Base-by-base conservation (phyloP, 2,329 filamentous ascomycete species). In the Fusarium pseudograminearum region DNA sequence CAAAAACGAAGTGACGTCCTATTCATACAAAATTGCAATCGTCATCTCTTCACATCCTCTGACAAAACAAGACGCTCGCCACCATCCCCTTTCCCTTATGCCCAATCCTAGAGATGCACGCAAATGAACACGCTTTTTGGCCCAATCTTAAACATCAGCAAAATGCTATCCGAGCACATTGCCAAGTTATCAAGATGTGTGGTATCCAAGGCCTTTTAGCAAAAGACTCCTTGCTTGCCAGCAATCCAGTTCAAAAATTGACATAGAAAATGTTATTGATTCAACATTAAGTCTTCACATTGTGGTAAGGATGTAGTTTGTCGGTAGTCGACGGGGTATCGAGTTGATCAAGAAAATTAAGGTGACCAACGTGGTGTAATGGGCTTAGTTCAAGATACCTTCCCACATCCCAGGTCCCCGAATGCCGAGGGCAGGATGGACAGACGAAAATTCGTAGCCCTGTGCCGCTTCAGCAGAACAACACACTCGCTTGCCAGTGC, bases 351-450 rank as follows among this genome's bases (percentile, higher is more conserved):
- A 36, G 55, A 52, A 41, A 42, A 61, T 62, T 61, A 67, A 53
- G 56, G 51, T 63, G 51, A 59, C 67, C 69, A 74, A 63, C 67
- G 33, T 48, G 41, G 57, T 36, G 22, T 68, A 22, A 52, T 59
- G 56, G 46, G 30, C 65, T 79, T 81, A 88, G 76, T 86, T 85
- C 69, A 91, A 80, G 68, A 91, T 88, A 57, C 85, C 87, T 62
- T 86, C 83, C 89, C 90, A 91, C 87, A 91, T 90, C 54, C 89
- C 88, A 40, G 87, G 86, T 36, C 86, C 87, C 44, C 83, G 83
- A 33, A 84, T 78, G 62, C 83, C 84, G 60, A 85, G 80, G 42
- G 82, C 82, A 46, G 84, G 81, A 71, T 87, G 85, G 44, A 85
- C 76, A 24, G 81, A 77, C 44, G 83, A 78, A 64, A 84, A 81